Evolutionary conservation across 2,329 filamentous ascomycete species (phyloP), one percentile per base, ranked within the genome.

Genomic region (Xylariomycetidae sp.): DNA sequence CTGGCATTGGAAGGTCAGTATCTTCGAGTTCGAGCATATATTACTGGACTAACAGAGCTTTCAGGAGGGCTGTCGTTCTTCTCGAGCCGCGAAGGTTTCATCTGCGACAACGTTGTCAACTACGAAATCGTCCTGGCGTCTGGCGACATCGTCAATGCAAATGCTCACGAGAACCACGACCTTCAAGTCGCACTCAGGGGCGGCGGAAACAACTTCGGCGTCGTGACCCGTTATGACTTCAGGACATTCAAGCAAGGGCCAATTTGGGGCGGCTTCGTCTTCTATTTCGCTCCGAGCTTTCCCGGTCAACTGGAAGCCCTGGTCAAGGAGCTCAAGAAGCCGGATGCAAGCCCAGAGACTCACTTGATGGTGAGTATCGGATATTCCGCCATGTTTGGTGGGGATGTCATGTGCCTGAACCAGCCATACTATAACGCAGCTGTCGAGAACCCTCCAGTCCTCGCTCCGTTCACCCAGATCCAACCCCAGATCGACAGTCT

Each of bases 51-150:
- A n/a, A n/a, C n/a, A n/a, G n/a, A n/a, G n/a, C n/a, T n/a, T n/a
- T n/a, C n/a, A n/a, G 41, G 41, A 16, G 41, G 41, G 6, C 39
- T 38, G 23, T 41, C 41, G 13, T 43, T 38, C 13, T 41, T 38
- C 38, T 41, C 38, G 6, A 34, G 33, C 3, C 32, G 31, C 3
- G 16, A 16, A 5, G 41, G 41, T 4, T 43, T 38, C 17, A 36
- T 35, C 13, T 43, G 38, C 22, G 41, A 43, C 18, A 32, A 30
- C 7, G 38, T 41, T 7, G 26, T 39, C 5, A 43, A 43, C n/a
- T 43, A 34, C 29, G 41, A 41, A 15, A n/a, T 32, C 13, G 38
- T 38, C 17, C 20, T 35, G 13, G 32, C 32, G 12, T 29, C 22
- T 6, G 23, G 29, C 6, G n/a, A 32, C 3, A 38, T 40, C 18